phyloP scores from a whole-genome alignment of 805 yeast genomes.

The Candida krabiensis region DNA sequence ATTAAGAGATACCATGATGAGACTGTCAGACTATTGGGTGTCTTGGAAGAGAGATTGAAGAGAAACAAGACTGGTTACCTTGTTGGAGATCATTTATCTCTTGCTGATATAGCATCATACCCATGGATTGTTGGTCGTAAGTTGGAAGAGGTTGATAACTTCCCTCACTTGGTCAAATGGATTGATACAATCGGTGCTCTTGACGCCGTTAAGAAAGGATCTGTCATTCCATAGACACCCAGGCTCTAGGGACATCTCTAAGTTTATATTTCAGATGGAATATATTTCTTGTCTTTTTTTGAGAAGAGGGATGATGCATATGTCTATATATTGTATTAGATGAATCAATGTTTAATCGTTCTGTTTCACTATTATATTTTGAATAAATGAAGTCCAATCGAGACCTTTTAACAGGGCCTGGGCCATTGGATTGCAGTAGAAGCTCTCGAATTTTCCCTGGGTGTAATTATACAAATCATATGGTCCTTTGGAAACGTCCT shows the following conservation, averaged over 20 bases:
- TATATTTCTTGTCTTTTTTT: no score
- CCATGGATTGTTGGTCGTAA: slow-evolving; percentile 42
- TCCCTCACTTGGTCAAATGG: slow-evolving; percentile 45
- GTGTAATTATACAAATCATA: slow-evolving; percentile 39
- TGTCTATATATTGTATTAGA: no score
- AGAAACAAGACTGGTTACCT: slow-evolving; percentile 51
- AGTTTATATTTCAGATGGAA: no score
- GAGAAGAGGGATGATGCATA: no score
- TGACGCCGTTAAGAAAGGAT: slow-evolving; percentile 37
- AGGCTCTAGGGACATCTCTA: no score
- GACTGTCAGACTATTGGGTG: slow-evolving; percentile 52
- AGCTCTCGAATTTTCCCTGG: slow-evolving; percentile 36
- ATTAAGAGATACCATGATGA: slow-evolving; percentile 52
- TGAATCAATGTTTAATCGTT: background rate
- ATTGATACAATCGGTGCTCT: slow-evolving; percentile 31
- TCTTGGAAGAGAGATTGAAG: slow-evolving; percentile 49
- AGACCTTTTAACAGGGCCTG: slow-evolving; percentile 36
- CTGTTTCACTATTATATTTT: slow-evolving; percentile 6
- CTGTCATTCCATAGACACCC: slow-evolving; percentile 11
- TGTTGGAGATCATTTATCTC: slow-evolving; percentile 58
- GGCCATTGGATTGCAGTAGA: slow-evolving; percentile 40
- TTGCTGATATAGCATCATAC: slow-evolving; percentile 55
- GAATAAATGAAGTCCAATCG: slow-evolving; percentile 30
- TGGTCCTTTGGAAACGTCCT: slow-evolving; percentile 19
- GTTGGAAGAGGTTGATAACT: slow-evolving; percentile 36